Base-by-base conservation (phyloP, 2,329 filamentous ascomycete species). In the Dactylonectria estremocensis region DNA sequence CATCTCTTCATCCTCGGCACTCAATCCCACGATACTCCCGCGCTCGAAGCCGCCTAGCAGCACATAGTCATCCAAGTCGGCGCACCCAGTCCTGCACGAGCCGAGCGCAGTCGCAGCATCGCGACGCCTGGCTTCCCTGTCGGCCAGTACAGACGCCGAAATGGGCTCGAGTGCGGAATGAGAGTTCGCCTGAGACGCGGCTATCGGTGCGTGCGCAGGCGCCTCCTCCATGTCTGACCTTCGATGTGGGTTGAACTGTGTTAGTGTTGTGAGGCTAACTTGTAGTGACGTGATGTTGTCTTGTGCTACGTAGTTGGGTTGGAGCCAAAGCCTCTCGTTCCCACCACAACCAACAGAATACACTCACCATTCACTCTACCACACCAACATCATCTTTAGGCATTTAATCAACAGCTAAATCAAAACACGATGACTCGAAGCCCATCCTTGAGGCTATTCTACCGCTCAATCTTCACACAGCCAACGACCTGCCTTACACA, bases 11-110 rank as follows among this genome's bases (percentile, higher is more conserved):
- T 85, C 84, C 76, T 88, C 87, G 0, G 85, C 80, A 62, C 87
- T 90, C 61, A 90, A 61, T 1, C 88, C 88, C 1, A 88, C 84
- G 0, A 90, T 82, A 20, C 78, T 79, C 0, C 87, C 88, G n/a
- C 84, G 77, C 75, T 86, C 83, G 11, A 89, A 78, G 0, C 86
- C 87, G 2, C 85, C 86, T 6, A 83, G 63, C 5, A 90, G 77
- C 6, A 86, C 80, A 33, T 84, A 75, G 2, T 81, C 76, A 69
- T 90, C 88, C 37, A 90, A 70, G 67, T 85, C 86, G 2, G 55
- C 48, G 59, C 86, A 88, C 13, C 87, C 88, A 1, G 81, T 84
- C 31, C 71, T 65, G 33, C 83, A 76, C 5, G 62, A 66, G 0
- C 83, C 83, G 4, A 77, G 72, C 7, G 64, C 46, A 18, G 62